Evolutionary conservation across 2,329 filamentous ascomycete species (phyloP).

Genomic region (Colletotrichum sp.): DNA sequence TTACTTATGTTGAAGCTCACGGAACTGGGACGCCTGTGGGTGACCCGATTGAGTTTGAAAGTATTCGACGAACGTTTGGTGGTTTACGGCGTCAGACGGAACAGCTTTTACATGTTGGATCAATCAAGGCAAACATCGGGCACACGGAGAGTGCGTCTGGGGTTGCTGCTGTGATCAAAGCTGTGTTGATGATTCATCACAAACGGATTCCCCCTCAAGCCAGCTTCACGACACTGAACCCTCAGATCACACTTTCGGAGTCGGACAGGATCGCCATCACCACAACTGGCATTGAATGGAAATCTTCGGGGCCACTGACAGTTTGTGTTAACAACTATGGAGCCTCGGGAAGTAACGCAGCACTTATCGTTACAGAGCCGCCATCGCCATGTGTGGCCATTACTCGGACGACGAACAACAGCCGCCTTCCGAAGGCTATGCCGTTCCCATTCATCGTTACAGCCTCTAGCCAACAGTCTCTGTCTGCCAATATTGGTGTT

Average conservation of each 20-base stretch:
- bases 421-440: background rate
- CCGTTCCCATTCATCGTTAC: background rate
- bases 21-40: constrained; percentile 48
- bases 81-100: background rate
- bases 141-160: constrained; percentile 24
- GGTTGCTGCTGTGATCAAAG: constrained; percentile 27
- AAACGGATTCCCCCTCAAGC: constrained; percentile 26
- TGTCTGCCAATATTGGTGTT: background rate
- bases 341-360: constrained; percentile 30
- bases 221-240: constrained; percentile 32
- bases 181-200: constrained; percentile 29
- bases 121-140: constrained; percentile 48
- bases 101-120: background rate
- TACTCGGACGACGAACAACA: background rate
- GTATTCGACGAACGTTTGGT: constrained; percentile 53
- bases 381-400: background rate
- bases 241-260: background rate
- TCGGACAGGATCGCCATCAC: background rate
- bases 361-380: constrained; percentile 21
- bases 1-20: constrained; percentile 41
- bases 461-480: background rate
- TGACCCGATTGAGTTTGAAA: constrained; percentile 46
- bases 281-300: background rate
- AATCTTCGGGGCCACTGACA: constrained; percentile 27
- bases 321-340: constrained; percentile 39